These are phyloP conservation scores for Nitzschia sp. DNA, from an alignment of 108 stramenopile species.

Conservation along the genomic window DNA sequence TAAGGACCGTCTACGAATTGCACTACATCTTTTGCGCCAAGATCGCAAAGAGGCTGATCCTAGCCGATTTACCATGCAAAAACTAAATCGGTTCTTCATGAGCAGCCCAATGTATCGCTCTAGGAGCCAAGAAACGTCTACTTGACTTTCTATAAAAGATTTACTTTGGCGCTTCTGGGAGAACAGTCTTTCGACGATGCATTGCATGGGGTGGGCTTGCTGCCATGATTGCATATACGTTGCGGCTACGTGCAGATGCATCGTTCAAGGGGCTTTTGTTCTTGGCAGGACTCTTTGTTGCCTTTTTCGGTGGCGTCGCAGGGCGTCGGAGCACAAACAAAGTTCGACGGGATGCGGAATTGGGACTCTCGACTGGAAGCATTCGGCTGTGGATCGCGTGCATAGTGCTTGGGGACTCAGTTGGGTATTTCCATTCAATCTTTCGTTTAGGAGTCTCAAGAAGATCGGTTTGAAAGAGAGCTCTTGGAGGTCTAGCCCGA, in stretches of 20 bases:
- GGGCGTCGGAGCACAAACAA: not conserved
- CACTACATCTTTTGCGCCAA: conserved; percentile 59
- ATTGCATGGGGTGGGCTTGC: not conserved
- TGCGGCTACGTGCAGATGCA: not conserved
- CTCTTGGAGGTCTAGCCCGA: not conserved
- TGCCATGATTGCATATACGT: not conserved
- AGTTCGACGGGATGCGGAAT: not conserved
- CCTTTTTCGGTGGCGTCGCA: not conserved
- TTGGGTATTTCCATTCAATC: not conserved
- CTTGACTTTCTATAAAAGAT: not conserved
- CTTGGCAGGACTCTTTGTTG: not conserved
- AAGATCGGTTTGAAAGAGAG: not conserved
- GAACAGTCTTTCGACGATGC: not conserved
- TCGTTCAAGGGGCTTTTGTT: conserved; percentile 3
- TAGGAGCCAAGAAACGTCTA: too few relatives aligned
- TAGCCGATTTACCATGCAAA: conserved; percentile 74
- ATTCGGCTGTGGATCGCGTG: not conserved
- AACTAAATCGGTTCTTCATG: conserved; percentile 79
- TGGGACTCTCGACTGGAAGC: not conserved
- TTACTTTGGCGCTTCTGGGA: not conserved
- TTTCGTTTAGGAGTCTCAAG: not conserved
- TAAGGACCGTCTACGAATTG: conserved; percentile 62
- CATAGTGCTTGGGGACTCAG: not conserved
- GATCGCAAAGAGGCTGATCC: conserved; percentile 68
- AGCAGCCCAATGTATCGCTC: conserved; percentile 40